Evolutionary conservation across 192 early-diverging fungal genomes (phyloP), one percentile per base, ranked within the genome.

Genomic region (Coemansia erecta): DNA sequence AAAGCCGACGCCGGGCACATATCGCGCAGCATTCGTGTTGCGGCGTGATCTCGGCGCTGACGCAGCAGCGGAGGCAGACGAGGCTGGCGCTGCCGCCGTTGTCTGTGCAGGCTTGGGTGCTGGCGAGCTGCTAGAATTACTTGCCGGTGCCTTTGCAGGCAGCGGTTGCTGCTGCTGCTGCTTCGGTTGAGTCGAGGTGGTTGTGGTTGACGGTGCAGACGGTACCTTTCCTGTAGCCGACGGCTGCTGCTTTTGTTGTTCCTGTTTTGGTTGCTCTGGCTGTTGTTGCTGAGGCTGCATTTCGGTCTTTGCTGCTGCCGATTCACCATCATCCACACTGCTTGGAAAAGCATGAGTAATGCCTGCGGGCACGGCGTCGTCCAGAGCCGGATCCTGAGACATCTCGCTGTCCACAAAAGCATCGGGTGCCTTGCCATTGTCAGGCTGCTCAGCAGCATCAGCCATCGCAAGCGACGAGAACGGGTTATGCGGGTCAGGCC

Each of bases 1-100:
- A 58, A 77, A 77, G 7, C 74, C 74, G 10, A 77, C 74, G 11
- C 74, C 74, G 1, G 74, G 74, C 18, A 77, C 74, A 17, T 77
- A 77, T n/a, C 74, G 44, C 21, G 74, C 74, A 1, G 74, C 74
- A 42, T 77, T 77, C 12, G 74, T 77, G 21, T 61, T 57, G 0
- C 74, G 64, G 1, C 74, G 61, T 22, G 74, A 61, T 37, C 74
- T 47, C 19, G 62, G 21, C 13, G 52, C 51, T 35, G 50, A 58
- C 6, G n/a, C n/a, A n/a, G n/a, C n/a, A n/a, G n/a, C n/a, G n/a
- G 46, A 39, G 2, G 58, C 53, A 1, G 54, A 12, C 8, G 52
- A 18, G 8, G 35, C n/a, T 14, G n/a, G 15, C 5, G 52, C 1
- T 4, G 26, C 9, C 2, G 10, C 26, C 50, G 13, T 33, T n/a